Percentiles rank a stretch among this genome's conserved stretches.
These are phyloP conservation scores for Athelia psychrophila DNA, from an alignment of 1,284 basidiomycete genomes.

Conservation along the genomic window DNA sequence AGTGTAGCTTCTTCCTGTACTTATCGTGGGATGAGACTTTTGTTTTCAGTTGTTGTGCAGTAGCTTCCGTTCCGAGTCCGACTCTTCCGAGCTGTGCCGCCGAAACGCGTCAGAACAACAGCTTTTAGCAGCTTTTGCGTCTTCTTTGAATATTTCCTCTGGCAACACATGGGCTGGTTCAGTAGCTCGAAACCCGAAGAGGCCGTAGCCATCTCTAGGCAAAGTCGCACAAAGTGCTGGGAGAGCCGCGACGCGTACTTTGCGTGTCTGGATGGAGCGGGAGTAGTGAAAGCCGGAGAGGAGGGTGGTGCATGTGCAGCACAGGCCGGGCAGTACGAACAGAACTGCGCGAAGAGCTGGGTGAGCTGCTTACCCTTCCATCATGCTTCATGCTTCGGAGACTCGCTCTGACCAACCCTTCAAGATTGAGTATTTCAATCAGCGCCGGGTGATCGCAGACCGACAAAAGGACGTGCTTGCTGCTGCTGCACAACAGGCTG, in stretches of 20 bases:
- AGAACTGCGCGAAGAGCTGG: slow-evolving; percentile 80
- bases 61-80: too few species aligned
- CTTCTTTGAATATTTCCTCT: too few species aligned
- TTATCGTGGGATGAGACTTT: too few species aligned
- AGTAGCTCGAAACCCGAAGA: slow-evolving; percentile 29
- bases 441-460: slow-evolving; percentile 70
- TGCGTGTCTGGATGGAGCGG: slow-evolving; percentile 62
- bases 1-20: too few species aligned
- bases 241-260: slow-evolving; percentile 75
- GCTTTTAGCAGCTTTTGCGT: too few species aligned
- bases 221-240: slow-evolving; percentile 74
- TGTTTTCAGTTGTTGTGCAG: too few species aligned
- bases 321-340: slow-evolving; percentile 54
- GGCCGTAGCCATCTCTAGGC: slow-evolving; percentile 40
- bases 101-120: too few species aligned
- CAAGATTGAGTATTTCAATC: slow-evolving; percentile 84
- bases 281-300: slow-evolving; percentile 66
- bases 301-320: slow-evolving; percentile 54
- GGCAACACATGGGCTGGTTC: background rate
- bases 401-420: slow-evolving; percentile 8
- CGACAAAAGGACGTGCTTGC: slow-evolving; percentile 67
- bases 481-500: slow-evolving; percentile 49
- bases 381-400: slow-evolving; percentile 2
- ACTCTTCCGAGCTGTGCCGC: too few species aligned
- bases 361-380: slow-evolving; percentile 38